Conservation (phyloP, 441 rosid species). For the Syzygium malaccense region DNA sequence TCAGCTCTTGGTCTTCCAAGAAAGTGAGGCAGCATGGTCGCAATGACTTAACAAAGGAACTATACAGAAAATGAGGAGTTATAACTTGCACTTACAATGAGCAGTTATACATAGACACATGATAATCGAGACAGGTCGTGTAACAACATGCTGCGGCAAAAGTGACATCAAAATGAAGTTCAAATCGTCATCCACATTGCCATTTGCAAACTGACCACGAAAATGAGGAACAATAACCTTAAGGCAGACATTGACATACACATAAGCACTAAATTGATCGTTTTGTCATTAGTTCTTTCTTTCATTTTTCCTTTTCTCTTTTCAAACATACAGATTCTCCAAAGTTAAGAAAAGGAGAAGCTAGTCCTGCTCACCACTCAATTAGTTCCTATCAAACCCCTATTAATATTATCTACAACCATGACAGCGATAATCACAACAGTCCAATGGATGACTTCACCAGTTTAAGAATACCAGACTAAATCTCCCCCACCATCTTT, state of each 20-base stretch:
- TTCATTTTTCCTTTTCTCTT: background rate
- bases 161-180: background rate
- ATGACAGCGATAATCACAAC: background rate
- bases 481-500: background rate
- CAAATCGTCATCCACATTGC: background rate
- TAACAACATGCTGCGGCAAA: background rate
- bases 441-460: background rate
- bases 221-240: background rate
- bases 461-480: background rate
- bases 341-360: background rate
- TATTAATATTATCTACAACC: background rate
- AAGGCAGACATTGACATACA: background rate
- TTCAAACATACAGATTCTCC: background rate
- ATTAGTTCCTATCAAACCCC: background rate
- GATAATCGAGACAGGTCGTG: background rate
- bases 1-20: background rate
- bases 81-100: background rate
- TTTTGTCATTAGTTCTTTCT: background rate
- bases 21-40: background rate
- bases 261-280: background rate
- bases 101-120: background rate
- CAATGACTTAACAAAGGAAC: background rate
- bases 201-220: background rate
- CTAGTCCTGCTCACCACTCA: background rate
- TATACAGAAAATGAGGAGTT: background rate